Conservation (phyloP, 2,329 filamentous ascomycete genomes). For the Hypoxylon rubiginosum region DNA sequence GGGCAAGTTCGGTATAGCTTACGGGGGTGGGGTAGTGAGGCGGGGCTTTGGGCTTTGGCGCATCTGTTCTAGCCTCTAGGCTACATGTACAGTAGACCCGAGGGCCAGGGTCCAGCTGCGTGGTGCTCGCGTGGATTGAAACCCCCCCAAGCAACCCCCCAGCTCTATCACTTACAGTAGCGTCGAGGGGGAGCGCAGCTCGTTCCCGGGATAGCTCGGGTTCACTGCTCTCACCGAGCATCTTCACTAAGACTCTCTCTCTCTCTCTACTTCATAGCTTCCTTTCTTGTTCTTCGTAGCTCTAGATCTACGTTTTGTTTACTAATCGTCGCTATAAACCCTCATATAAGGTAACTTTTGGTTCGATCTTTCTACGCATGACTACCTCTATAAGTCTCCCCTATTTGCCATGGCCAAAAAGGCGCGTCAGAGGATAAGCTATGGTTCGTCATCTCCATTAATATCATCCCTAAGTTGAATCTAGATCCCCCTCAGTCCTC, state of each 20-base stretch:
- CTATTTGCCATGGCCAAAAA: conserved; percentile 70
- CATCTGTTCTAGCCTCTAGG: too few relatives aligned
- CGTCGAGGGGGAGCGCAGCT: neutral
- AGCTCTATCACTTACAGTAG: conserved; percentile 2
- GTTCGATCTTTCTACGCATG: conserved; percentile 28
- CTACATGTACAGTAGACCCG: too few relatives aligned
- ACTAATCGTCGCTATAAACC: conserved; percentile 17
- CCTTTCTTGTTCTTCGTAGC: neutral
- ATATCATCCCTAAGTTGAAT: conserved; percentile 20
- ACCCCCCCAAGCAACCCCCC: too few relatives aligned
- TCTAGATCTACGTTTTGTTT: neutral
- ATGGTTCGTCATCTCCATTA: conserved; percentile 62
- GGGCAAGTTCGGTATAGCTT: neutral
- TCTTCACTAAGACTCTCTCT: neutral
- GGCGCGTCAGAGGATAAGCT: conserved; percentile 75
- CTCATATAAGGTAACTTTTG: conserved; percentile 25
- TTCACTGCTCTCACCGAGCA: neutral
- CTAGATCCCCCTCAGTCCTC: conserved; percentile 24
- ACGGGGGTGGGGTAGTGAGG: conserved; percentile 2
- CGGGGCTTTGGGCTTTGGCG: neutral
- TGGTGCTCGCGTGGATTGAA: conserved; percentile 10
- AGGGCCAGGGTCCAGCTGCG: neutral
- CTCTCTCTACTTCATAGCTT: neutral
- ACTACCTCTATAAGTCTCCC: conserved; percentile 27
- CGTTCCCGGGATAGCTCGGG: conserved; percentile 12